Evolutionary conservation across 257 asterid species (phyloP).

Genomic region (Solanum etuberosum): DNA sequence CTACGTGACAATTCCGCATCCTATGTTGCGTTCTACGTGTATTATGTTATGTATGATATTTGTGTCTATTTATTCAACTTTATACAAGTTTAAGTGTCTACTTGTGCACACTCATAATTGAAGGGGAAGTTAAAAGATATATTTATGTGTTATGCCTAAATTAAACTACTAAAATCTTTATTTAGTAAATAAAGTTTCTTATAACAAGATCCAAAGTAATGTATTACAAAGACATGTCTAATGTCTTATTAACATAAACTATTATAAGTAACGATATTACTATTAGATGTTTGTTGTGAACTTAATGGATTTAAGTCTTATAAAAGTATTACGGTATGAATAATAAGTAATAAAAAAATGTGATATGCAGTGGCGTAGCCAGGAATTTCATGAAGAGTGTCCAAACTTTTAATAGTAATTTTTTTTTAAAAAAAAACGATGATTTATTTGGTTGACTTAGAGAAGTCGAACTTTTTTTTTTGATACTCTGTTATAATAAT

Average conservation of each 20-base stretch:
- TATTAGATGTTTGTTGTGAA: background rate
- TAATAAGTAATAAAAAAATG: background rate
- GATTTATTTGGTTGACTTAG: too few relatives aligned
- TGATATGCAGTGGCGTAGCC: too few relatives aligned
- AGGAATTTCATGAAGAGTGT: too few relatives aligned
- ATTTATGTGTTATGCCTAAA: background rate
- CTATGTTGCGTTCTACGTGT: background rate
- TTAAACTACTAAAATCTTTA: background rate
- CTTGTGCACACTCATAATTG: background rate
- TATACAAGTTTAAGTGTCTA: too few relatives aligned
- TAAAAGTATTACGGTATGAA: background rate
- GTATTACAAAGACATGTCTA: background rate
- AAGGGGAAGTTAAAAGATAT: background rate
- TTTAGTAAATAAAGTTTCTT: background rate
- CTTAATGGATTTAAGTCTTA: background rate
- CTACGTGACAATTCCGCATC: accelerated
- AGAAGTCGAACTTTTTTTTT: too few relatives aligned
- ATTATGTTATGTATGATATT: too few relatives aligned
- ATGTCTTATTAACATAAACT: background rate
- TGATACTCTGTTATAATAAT: too few relatives aligned
- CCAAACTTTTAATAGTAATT: too few relatives aligned
- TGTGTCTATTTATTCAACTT: background rate
- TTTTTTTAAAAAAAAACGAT: too few relatives aligned
- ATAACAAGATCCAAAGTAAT: background rate
- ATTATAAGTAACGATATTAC: background rate